Evolutionary conservation across 2,329 filamentous ascomycete species (phyloP).

Genomic region (Aspergillus sp.): DNA sequence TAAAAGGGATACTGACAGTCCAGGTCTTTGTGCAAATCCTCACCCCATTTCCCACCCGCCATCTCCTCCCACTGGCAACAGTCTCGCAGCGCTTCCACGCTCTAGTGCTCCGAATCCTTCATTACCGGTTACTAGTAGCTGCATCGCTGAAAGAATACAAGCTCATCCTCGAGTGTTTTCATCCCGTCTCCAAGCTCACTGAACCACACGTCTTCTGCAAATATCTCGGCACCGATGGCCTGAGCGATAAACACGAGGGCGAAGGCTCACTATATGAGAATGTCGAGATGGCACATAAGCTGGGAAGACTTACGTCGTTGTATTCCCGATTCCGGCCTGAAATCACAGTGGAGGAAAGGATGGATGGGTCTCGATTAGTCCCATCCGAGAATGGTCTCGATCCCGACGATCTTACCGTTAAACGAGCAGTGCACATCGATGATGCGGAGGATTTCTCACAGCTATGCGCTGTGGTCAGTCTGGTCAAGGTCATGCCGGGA

Average conservation of each 20-base stretch:
- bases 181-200: constrained; percentile 61
- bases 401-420: constrained; percentile 1
- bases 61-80: constrained; percentile 52
- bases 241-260: constrained; percentile 41
- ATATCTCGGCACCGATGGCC: constrained; percentile 57
- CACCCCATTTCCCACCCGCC: constrained; percentile 41
- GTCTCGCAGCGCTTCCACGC: constrained; percentile 59
- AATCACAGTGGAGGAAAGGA: constrained; percentile 43
- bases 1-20: not conserved
- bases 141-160: constrained; percentile 55
- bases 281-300: constrained; percentile 19
- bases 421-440: not conserved
- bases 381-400: constrained; percentile 9
- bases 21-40: constrained; percentile 50
- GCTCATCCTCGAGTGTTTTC: constrained; percentile 72
- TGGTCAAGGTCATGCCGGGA: constrained; percentile 59
- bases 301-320: constrained; percentile 48
- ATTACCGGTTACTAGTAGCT: constrained; percentile 56
- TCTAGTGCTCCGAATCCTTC: constrained; percentile 56
- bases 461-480: constrained; percentile 59
- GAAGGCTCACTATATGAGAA: constrained; percentile 33
- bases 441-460: constrained; percentile 62
- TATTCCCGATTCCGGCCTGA: constrained; percentile 68
- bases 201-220: constrained; percentile 64
- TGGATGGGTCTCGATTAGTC: constrained; percentile 1